Conservation (phyloP, 805 yeast species). For the Yarrowia deformans region DNA sequence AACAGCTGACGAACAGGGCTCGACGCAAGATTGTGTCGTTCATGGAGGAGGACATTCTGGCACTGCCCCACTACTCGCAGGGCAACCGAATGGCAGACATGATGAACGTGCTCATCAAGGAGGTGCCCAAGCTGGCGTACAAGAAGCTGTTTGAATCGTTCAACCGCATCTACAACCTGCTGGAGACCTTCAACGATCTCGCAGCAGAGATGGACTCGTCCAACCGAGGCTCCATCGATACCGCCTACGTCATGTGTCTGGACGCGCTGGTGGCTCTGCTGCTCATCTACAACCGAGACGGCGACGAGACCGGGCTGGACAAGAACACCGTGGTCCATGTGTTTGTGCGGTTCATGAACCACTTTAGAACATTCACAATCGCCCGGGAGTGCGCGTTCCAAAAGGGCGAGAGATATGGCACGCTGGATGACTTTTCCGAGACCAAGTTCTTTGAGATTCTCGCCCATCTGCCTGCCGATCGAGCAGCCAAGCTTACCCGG, state of each 20-base stretch:
- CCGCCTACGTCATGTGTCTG: constrained; percentile 21
- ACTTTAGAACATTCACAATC: constrained; percentile 22
- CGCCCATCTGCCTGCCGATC: constrained; percentile 5
- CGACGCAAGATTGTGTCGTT: constrained; percentile 20
- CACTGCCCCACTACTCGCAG: constrained; percentile 21
- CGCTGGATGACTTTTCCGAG: constrained; percentile 20
- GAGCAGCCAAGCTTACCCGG: constrained; percentile 26
- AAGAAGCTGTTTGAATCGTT: constrained; percentile 12
- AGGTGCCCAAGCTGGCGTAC: constrained; percentile 26
- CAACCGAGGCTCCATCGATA: constrained; percentile 13
- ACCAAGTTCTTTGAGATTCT: constrained; percentile 4
- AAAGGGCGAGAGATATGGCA: constrained; percentile 27
- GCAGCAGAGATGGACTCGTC: not conserved
- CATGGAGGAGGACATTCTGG: constrained; percentile 29
- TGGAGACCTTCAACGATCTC: not conserved
- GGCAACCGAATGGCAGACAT: constrained; percentile 21
- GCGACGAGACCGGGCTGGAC: constrained; percentile 11
- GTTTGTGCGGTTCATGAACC: constrained; percentile 8
- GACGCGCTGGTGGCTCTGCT: constrained; percentile 6
- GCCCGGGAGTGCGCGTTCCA: constrained; percentile 37
- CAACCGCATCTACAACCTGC: not conserved
- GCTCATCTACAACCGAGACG: constrained; percentile 26
- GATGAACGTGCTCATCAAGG: constrained; percentile 10
- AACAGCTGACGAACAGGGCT: constrained; percentile 4
- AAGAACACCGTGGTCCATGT: not conserved